A percentile compares a stretch with the other conserved stretches of the same genome.
Evolutionary conservation across 1,284 basidiomycete genomes (phyloP).

Genomic region (Ustilago nuda): DNA sequence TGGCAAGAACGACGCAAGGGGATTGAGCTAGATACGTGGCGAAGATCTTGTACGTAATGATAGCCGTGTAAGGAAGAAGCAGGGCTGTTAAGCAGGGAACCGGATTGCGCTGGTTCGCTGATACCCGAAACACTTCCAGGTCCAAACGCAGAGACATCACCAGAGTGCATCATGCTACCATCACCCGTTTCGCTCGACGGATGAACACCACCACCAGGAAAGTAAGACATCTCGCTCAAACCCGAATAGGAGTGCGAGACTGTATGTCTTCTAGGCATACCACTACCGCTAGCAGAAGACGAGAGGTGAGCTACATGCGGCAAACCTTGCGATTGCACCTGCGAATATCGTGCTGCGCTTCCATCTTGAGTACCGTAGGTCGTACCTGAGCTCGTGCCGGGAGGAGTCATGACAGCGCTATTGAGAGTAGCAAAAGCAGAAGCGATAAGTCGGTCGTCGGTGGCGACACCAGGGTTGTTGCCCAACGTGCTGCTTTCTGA

Average conservation of each 20-base stretch:
- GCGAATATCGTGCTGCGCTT: conserved; percentile 11
- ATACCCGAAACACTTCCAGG: conserved; percentile 13
- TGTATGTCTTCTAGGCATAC: conserved; percentile 45
- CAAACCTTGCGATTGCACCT: conserved; percentile 23
- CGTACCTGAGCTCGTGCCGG: conserved; percentile 29
- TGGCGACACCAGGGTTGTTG: conserved; percentile 14
- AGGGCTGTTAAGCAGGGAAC: conserved; percentile 48
- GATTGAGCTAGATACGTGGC: conserved; percentile 31
- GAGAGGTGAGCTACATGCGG: conserved; percentile 2
- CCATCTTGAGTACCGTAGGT: conserved; percentile 15
- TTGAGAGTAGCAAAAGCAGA: conserved; percentile 52
- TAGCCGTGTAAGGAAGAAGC: conserved; percentile 46
- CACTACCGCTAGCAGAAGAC: conserved; percentile 4
- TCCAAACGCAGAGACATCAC: conserved; percentile 26
- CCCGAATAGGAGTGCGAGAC: conserved; percentile 40
- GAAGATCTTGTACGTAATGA: conserved; percentile 32
- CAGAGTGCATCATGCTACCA: conserved; percentile 15
- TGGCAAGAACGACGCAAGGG: conserved; percentile 35
- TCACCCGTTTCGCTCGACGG: conserved; percentile 21
- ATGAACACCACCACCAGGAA: conserved; percentile 12
- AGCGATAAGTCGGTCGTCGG: conserved; percentile 40
- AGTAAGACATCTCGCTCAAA: conserved; percentile 29
- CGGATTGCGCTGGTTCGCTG: conserved; percentile 28
- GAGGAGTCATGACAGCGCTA: conserved; percentile 35
- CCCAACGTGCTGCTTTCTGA: conserved; percentile 23